Conservation (phyloP, 805 yeast genomes). For the Cyberlindnera maritima region DNA sequence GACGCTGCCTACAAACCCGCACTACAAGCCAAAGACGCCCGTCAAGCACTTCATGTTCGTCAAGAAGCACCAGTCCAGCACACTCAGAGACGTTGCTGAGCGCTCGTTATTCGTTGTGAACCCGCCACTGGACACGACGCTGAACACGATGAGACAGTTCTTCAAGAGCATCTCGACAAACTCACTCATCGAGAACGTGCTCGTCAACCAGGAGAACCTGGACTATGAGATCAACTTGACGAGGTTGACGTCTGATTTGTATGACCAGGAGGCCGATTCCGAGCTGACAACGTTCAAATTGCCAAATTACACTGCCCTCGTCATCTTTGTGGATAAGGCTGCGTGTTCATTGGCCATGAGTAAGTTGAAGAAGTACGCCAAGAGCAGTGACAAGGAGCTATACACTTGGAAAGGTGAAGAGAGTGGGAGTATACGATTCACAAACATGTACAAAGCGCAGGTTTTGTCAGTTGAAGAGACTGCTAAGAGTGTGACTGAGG, state of each 20-base stretch:
- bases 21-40: conserved; percentile 17
- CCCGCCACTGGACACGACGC: conserved; percentile 61
- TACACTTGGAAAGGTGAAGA: conserved; percentile 30
- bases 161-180: conserved; percentile 61
- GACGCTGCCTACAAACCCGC: conserved; percentile 32
- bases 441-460: conserved; percentile 36
- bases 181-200: conserved; percentile 55
- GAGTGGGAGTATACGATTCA: conserved; percentile 41
- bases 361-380: conserved; percentile 51
- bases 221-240: conserved; percentile 51
- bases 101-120: conserved; percentile 74
- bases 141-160: conserved; percentile 51
- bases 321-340: conserved; percentile 71
- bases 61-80: conserved; percentile 58
- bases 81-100: conserved; percentile 41
- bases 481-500: conserved; percentile 55
- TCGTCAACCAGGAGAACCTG: conserved; percentile 41
- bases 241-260: conserved; percentile 55
- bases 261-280: conserved; percentile 31
- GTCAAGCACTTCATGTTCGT: conserved; percentile 57
- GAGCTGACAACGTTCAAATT: conserved; percentile 40
- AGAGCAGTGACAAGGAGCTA: conserved; percentile 37
- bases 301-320: conserved; percentile 72
- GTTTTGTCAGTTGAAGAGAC: conserved; percentile 45
- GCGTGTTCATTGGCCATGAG: conserved; percentile 62